These are phyloP conservation scores for Blastocystis sp. DNA, from an alignment of 352 stramenopile genomes.

Conservation along the genomic window DNA sequence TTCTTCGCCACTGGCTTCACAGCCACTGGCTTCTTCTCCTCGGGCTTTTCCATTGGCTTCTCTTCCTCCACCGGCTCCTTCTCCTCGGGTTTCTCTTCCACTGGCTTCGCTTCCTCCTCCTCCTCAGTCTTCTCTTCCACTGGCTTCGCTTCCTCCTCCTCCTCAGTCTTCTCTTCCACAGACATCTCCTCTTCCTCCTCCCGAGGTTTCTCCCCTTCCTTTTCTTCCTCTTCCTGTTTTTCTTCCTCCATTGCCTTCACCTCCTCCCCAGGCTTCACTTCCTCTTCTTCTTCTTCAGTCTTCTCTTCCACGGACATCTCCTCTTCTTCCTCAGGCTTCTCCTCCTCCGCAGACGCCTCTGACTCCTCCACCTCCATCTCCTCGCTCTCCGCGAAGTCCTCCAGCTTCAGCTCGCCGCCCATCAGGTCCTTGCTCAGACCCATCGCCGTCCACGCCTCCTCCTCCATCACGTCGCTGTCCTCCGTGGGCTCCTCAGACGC, in stretches of 20 bases:
- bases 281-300: background rate
- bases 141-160: background rate
- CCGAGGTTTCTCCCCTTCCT: background rate
- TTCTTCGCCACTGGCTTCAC: background rate
- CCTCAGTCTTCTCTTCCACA: background rate
- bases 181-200: background rate
- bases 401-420: background rate
- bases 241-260: no score
- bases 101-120: no score
- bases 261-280: background rate
- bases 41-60: background rate
- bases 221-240: background rate
- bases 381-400: background rate
- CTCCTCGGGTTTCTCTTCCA: background rate
- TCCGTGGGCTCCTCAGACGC: background rate
- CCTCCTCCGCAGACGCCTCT: background rate
- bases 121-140: background rate
- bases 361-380: background rate
- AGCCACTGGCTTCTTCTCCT: background rate
- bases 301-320: background rate
- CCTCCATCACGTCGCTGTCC: no score
- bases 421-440: background rate
- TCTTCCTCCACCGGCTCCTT: background rate
- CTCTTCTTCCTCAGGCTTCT: background rate
- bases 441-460: no score